Percentiles rank a stretch among this genome's conserved stretches.
Conservation (phyloP, 2,329 filamentous ascomycete genomes). For the Colletotrichum sidae region DNA sequence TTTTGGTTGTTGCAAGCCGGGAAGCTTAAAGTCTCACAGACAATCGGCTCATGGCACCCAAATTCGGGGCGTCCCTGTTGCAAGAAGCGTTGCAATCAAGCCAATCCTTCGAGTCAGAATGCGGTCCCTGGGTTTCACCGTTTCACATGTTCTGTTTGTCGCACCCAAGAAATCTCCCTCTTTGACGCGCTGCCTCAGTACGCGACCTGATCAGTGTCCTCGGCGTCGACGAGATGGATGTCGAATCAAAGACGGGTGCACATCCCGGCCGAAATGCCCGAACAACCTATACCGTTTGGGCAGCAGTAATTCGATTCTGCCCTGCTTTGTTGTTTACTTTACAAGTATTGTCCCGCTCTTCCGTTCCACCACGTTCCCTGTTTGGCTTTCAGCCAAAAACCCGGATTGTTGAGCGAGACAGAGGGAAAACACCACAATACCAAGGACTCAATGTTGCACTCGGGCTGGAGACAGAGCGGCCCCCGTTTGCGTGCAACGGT, state of each 20-base stretch:
- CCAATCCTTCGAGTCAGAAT: constrained; percentile 21
- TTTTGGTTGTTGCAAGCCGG: constrained; percentile 24
- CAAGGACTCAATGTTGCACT: constrained; percentile 30
- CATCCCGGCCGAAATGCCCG: constrained; percentile 12
- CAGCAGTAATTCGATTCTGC: constrained; percentile 15
- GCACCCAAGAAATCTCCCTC: constrained; percentile 7
- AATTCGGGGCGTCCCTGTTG: background rate
- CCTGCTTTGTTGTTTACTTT: constrained; percentile 21
- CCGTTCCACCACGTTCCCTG: constrained; percentile 33
- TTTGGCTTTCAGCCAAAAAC: constrained; percentile 26
- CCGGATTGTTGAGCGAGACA: constrained; percentile 19
- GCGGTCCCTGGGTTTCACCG: constrained; percentile 24
- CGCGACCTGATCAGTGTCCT: constrained; percentile 10
- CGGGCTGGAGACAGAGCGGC: constrained; percentile 9
- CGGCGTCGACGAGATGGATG: background rate
- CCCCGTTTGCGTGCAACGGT: constrained; percentile 22
- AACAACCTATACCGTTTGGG: constrained; percentile 4
- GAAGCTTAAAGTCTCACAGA: constrained; percentile 24
- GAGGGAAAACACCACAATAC: constrained; percentile 21
- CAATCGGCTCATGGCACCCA: background rate
- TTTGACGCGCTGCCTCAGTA: background rate
- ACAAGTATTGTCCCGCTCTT: background rate
- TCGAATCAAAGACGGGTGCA: too few species aligned
- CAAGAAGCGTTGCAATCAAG: constrained; percentile 9
- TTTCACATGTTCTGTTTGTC: constrained; percentile 34